Evolutionary conservation across 345 rosid genomes (phyloP).

Genomic region (Mangifera indica): DNA sequence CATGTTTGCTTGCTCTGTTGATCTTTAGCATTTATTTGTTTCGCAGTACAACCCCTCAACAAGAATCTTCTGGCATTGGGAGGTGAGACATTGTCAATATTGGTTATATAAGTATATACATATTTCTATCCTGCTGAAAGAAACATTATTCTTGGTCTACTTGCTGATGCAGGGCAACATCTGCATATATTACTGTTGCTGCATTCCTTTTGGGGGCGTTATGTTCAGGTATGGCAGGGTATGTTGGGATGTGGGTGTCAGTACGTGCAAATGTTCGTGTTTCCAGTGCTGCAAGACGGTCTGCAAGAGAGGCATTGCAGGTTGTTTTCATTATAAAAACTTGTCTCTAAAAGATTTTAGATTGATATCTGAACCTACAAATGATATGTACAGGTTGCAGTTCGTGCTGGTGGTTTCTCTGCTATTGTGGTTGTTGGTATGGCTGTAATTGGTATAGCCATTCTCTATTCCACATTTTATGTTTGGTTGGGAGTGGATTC

Average conservation of each 20-base stretch:
- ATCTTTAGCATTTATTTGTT: slow-evolving; percentile 83
- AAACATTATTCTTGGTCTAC: slow-evolving; percentile 24
- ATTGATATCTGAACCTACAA: slow-evolving; percentile 27
- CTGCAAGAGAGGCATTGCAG: slow-evolving; percentile 99
- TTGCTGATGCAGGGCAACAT: slow-evolving; percentile 57
- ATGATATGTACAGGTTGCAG: slow-evolving; percentile 63
- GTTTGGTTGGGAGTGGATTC: slow-evolving; percentile 86
- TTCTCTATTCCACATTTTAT: slow-evolving; percentile 90
- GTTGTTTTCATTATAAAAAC: slow-evolving; percentile 38
- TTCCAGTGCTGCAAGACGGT: slow-evolving; percentile 97
- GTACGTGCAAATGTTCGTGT: slow-evolving; percentile 99
- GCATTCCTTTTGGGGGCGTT: slow-evolving; percentile 93
- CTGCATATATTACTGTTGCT: slow-evolving; percentile 91
- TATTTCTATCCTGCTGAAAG: not conserved
- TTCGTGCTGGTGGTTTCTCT: slow-evolving; percentile 98
- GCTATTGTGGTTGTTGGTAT: slow-evolving; percentile 98
- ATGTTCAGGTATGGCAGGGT: slow-evolving; percentile 95
- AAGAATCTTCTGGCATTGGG: slow-evolving; percentile 95
- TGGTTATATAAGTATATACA: not conserved
- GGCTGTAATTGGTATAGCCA: slow-evolving; percentile 97
- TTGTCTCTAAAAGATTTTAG: slow-evolving; percentile 19
- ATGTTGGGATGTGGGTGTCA: slow-evolving; percentile 99
- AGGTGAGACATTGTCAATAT: slow-evolving; percentile 46
- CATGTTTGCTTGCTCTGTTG: slow-evolving; percentile 77
- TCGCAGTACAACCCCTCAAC: slow-evolving; percentile 89